Evolutionary conservation across 495 filamentous ascomycete genomes (phyloP), one percentile per base, ranked within the genome.

Genomic region (Paragyromitra xinjiangensis): DNA sequence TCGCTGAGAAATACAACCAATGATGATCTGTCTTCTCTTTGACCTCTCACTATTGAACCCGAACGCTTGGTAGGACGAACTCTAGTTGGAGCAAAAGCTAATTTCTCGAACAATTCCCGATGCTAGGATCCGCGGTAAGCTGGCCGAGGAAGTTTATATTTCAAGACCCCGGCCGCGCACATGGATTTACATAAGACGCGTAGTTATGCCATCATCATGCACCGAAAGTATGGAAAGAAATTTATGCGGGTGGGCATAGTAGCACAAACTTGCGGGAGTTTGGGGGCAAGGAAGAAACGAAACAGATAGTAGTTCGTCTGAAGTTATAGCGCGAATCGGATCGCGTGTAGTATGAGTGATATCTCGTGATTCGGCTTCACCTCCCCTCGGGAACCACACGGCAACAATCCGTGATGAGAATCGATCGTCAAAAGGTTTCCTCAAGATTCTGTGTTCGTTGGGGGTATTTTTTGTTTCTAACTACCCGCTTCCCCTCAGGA

Each of bases 271-370:
- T 56, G 19, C 3, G 48, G 22, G 64, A 34, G 22, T 34, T 58
- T 14, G 55, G 29, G 55, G 2, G 24, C 26, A n/a, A 22, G 37
- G n/a, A 42, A 3, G 6, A 42, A 69, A 42, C 53, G 61, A 58
- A 65, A 55, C 58, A 56, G 71, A 55, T 37, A 22, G 39, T 73
- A 39, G 61, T 77, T 73, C 61, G 61, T 73, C 69, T 66, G 74
- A 73, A 73, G 74, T 64, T 53, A 11, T 11, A 51, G 48, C 48
- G 6, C 48, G 14, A 51, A 51, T 19, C 34, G 45, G 42, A 29
- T 69, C 40, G 53, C 48, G 19, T 24, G 22, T 50, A 39, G n/a
- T 24, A 45, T 71, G 73, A 77, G 73, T 77, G 73, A 77, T 65
- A 77, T 40, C 48, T 22, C 19, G 58, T 72, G 73, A 77, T 64